Percentiles rank a stretch among this genome's conserved stretches.
Conservation (phyloP, 1,284 basidiomycete genomes). For the Boletellus sp. region DNA sequence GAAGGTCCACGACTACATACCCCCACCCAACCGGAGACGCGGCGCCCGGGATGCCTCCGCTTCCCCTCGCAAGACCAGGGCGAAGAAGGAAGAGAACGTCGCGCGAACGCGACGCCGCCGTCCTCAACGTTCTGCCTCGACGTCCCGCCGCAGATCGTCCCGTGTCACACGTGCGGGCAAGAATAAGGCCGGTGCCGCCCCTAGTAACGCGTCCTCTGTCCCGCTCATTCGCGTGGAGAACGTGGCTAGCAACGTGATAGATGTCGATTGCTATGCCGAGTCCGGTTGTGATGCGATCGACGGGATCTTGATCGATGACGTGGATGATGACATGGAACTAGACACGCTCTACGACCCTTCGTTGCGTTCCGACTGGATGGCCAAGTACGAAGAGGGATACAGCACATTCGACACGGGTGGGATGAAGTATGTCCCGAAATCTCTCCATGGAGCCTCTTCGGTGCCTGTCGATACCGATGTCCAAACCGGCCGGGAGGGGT, state of each 20-base stretch:
- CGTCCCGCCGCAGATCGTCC: not conserved
- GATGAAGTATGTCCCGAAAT: not conserved
- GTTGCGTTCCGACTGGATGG: conserved; percentile 15
- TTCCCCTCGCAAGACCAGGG: not conserved
- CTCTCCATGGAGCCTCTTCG: not conserved
- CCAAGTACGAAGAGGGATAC: conserved; percentile 8
- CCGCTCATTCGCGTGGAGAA: not conserved
- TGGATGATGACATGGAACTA: conserved; percentile 1
- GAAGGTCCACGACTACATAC: conserved; percentile 21
- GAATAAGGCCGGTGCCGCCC: not conserved
- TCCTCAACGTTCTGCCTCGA: not conserved
- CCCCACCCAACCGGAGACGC: conserved; percentile 8
- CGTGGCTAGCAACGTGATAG: not conserved
- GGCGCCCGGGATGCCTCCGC: not conserved
- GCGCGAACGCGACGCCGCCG: not conserved
- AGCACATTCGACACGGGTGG: conserved; percentile 6
- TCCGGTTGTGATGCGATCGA: not conserved
- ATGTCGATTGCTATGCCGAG: not conserved
- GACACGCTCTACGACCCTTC: conserved; percentile 5
- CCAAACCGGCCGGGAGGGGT: conserved; percentile 6
- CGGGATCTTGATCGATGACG: not conserved
- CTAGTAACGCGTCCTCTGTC: not conserved
- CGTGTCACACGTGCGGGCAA: not conserved
- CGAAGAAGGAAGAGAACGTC: not conserved
- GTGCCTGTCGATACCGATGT: not conserved